Evolutionary conservation across 2,329 filamentous ascomycete genomes (phyloP), one percentile per base, ranked within the genome.

Genomic region (Aureobasidium sp.): DNA sequence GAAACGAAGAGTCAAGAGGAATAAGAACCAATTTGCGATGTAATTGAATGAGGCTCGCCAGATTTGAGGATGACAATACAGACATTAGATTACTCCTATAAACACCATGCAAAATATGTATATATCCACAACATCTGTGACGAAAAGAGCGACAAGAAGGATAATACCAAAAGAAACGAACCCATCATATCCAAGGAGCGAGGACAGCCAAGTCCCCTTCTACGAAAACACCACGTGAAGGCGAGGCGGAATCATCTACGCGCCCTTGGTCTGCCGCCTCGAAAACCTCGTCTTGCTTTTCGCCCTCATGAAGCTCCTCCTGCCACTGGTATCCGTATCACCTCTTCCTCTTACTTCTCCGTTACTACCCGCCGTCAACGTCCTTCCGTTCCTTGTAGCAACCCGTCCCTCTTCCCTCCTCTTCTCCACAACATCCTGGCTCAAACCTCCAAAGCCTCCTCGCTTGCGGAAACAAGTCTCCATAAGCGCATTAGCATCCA

Each of bases 401-500:
- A 61, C 61, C 57, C 70, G 65, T 54, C 89, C 82, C 69, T 91
- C 86, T 50, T 84, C 80, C 52, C 93, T 80, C 64, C 89, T 83
- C 67, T 86, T 83, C 67, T 97, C 91, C 63, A 97, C 89, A 5
- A 85, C 83, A 16, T 88, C 87, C 72, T 96, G 91, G 69, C 86
- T 91, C 21, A 97, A 78, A 68, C 91, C 87, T 7, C 86, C 88
- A 67, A 93, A 91, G 5, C 89, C 89, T 69, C 90, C 85, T 37
- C 72, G 44, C 50, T 70, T 66, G 66, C 86, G 86, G 72, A 94
- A 92, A 66, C 89, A 95, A 9, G 89, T 83, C 66, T 96, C 91
- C 78, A 96, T 84, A 15, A 97, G 77, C 2, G 78, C 78, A 68
- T 95, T 96, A 61, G 88, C 88, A 73, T 97, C 91, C 25, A 97